Conservation (phyloP, 129 eudicot genomes). For the Logfia minima region DNA sequence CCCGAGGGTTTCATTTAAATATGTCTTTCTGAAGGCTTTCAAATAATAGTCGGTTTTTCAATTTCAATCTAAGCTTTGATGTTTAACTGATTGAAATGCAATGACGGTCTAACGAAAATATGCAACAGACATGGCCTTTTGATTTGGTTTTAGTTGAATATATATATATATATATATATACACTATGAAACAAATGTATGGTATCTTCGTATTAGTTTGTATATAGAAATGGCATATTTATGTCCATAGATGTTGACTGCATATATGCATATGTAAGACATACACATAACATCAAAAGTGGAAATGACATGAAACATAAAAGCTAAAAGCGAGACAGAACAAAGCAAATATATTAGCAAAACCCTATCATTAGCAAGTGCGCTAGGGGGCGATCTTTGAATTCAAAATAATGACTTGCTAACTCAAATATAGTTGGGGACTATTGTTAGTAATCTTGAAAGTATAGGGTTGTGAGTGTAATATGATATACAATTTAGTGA, state of each 20-base stretch:
- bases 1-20: neutral
- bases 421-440: neutral
- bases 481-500: neutral
- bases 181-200: neutral
- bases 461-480: slow-evolving; percentile 10
- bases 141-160: too few species aligned
- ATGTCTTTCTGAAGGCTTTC: neutral
- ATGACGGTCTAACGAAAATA: neutral
- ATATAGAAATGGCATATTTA: too few species aligned
- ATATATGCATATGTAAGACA: neutral
- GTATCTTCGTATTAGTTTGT: neutral
- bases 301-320: neutral
- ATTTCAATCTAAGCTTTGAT: neutral
- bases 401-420: too few species aligned
- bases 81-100: neutral
- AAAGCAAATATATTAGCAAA: neutral
- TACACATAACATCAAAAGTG: neutral
- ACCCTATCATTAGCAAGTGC: neutral
- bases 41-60: too few species aligned
- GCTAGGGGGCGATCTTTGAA: too few species aligned
- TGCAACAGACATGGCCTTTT: too few species aligned
- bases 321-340: neutral
- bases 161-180: too few species aligned
- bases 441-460: slow-evolving; percentile 3
- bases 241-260: neutral